Conservation (phyloP, 352 stramenopile species). For the Phytophthora citricola region DNA sequence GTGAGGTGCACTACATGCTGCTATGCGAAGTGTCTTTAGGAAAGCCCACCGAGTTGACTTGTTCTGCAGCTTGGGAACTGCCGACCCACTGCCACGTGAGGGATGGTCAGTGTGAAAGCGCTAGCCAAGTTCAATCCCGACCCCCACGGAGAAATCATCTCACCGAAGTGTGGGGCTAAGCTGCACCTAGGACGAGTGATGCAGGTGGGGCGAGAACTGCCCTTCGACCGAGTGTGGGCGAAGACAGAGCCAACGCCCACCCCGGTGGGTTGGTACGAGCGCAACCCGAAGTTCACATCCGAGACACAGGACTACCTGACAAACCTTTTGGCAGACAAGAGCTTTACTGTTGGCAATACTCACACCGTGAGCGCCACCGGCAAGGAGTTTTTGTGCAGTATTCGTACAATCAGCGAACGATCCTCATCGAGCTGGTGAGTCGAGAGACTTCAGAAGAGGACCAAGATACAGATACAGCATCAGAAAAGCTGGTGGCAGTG, state of each 20-base stretch:
- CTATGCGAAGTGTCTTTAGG: constrained; percentile 77
- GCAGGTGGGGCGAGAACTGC: constrained; percentile 47
- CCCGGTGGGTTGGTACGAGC: constrained; percentile 46
- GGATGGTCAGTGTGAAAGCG: constrained; percentile 69
- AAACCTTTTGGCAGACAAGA: constrained; percentile 47
- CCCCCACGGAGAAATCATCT: constrained; percentile 56
- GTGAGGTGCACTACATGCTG: constrained; percentile 74
- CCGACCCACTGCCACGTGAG: constrained; percentile 39
- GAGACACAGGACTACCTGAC: constrained; percentile 47
- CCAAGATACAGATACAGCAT: not conserved
- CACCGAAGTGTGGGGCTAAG: constrained; percentile 54
- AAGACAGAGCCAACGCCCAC: constrained; percentile 46
- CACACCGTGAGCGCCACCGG: constrained; percentile 38
- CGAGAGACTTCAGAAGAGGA: constrained; percentile 21
- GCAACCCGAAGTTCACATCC: constrained; percentile 39
- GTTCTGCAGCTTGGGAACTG: constrained; percentile 35
- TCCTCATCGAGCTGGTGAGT: constrained; percentile 60
- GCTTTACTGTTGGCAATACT: constrained; percentile 46
- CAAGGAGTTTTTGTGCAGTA: constrained; percentile 43
- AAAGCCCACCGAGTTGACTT: constrained; percentile 43
- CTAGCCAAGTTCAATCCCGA: constrained; percentile 58
- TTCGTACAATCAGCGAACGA: constrained; percentile 25
- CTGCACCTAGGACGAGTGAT: constrained; percentile 62
- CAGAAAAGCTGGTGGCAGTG: constrained; percentile 10
- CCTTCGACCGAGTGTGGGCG: constrained; percentile 57